phyloP scores from a whole-genome alignment of 805 yeast genomes.

The Schwanniomyces yamadae region DNA sequence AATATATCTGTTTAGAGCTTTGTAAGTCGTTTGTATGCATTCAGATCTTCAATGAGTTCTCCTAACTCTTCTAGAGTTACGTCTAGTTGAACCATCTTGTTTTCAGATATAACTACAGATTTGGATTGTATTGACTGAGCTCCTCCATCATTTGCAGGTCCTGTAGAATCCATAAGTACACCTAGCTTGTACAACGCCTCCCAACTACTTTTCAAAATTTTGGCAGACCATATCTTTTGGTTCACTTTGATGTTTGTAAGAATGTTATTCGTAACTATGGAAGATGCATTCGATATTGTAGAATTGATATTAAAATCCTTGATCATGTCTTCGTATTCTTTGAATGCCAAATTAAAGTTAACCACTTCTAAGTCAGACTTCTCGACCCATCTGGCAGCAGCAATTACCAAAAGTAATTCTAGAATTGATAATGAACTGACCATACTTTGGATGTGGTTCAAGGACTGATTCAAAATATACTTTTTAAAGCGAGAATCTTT shows the following conservation, averaged over 20 bases:
- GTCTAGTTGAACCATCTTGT: conserved; percentile 51
- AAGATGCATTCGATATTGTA: conserved; percentile 22
- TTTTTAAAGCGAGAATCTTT: conserved; percentile 22
- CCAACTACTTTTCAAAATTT: conserved; percentile 70
- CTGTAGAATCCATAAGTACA: conserved; percentile 47
- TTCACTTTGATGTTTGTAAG: conserved; percentile 32
- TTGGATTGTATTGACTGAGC: conserved; percentile 27
- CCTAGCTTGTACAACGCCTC: conserved; percentile 60
- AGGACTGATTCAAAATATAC: conserved; percentile 21
- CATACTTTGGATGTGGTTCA: conserved; percentile 25
- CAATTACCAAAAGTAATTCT: conserved; percentile 68
- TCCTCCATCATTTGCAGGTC: conserved; percentile 42
- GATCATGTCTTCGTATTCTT: conserved; percentile 66
- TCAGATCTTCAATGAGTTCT: conserved; percentile 22
- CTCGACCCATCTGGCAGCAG: conserved; percentile 69
- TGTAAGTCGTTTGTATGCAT: conserved; percentile 21
- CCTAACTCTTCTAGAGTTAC: conserved; percentile 52
- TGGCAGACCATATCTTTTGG: conserved; percentile 58
- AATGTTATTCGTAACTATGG: conserved; percentile 37
- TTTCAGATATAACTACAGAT: conserved; percentile 38
- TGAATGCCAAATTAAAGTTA: conserved; percentile 74
- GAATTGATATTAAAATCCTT: conserved; percentile 41
- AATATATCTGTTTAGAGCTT: conserved; percentile 18
- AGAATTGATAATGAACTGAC: conserved; percentile 55
- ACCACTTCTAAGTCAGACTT: conserved; percentile 58